phyloP scores from a whole-genome alignment of 257 asterid genomes.

The Jasminum sambac region DNA sequence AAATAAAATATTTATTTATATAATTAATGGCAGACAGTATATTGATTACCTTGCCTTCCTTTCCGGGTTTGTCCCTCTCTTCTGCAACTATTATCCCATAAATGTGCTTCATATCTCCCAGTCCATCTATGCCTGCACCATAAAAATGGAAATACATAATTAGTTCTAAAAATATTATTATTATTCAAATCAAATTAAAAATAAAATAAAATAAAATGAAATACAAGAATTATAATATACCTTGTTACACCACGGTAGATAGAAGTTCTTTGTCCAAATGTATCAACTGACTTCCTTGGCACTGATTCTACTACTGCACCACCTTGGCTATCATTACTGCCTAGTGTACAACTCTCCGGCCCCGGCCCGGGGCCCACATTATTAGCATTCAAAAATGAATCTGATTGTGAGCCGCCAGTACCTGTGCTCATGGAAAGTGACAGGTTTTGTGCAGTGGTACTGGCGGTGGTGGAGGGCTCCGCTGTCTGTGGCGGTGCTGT shows the following conservation, averaged over 20 bases:
- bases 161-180: no score
- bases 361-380: no score
- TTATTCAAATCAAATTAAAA: no score
- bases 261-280: constrained; percentile 90
- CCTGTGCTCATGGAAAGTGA: constrained; percentile 84
- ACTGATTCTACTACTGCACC: constrained; percentile 58
- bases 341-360: constrained; percentile 34
- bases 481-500: constrained; percentile 21
- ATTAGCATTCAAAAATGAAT: constrained; percentile 25
- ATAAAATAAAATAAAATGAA: no score
- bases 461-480: constrained; percentile 14
- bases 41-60: constrained; percentile 83
- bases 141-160: no score
- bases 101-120: constrained; percentile 90
- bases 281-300: constrained; percentile 70
- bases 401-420: constrained; percentile 43
- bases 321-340: constrained; percentile 39
- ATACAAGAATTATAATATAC: constrained; percentile 2
- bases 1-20: no score
- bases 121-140: constrained; percentile 81
- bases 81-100: constrained; percentile 93
- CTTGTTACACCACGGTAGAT: constrained; percentile 94
- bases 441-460: constrained; percentile 39
- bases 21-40: constrained; percentile 49
- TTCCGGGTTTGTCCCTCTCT: constrained; percentile 96